phyloP scores from a whole-genome alignment of 192 early-diverging fungal species.

The Diversispora epigaea region DNA sequence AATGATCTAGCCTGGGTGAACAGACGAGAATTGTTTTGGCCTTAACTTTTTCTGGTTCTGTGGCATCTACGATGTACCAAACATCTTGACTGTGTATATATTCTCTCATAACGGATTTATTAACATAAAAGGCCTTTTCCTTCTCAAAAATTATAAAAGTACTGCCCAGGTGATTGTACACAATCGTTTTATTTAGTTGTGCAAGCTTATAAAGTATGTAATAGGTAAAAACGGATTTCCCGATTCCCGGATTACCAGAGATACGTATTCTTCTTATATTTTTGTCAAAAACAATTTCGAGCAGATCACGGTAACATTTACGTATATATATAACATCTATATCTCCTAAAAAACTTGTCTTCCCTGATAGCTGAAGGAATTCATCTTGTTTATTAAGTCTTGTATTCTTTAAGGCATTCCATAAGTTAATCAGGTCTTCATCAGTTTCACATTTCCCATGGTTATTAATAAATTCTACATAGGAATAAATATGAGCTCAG shows the following conservation, averaged over 20 bases:
- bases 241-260: background rate
- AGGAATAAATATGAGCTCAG: no score
- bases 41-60: background rate
- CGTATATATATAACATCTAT: background rate
- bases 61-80: background rate
- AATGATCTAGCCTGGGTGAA: background rate
- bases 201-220: background rate
- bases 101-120: background rate
- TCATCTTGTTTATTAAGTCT: no score
- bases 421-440: no score
- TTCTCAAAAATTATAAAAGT: background rate
- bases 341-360: no score
- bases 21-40: background rate
- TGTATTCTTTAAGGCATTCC: no score
- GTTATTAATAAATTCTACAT: no score
- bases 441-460: no score
- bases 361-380: no score
- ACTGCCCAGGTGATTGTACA: background rate
- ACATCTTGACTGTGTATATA: background rate
- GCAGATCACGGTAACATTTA: background rate
- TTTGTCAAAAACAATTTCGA: background rate
- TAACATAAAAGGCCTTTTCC: background rate
- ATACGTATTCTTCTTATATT: background rate
- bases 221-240: slow-evolving; percentile 2
- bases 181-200: background rate